phyloP scores from a whole-genome alignment of 257 asterid species.

The Mentha longifolia region DNA sequence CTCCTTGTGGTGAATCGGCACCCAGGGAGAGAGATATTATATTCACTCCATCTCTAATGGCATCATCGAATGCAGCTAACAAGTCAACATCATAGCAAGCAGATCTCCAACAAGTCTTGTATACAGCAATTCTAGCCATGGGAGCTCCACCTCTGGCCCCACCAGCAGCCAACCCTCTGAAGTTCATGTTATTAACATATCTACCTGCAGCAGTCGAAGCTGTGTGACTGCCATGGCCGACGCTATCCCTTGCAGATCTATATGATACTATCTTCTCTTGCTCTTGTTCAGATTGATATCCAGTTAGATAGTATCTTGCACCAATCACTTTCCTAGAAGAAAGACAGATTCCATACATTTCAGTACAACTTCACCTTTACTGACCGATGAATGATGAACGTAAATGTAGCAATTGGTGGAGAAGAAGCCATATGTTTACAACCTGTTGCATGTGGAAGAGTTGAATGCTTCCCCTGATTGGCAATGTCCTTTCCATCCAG shows the following conservation, averaged over 20 bases:
- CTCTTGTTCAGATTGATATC: conserved; percentile 79
- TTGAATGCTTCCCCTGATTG: conserved; percentile 90
- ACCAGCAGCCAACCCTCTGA: conserved; percentile 81
- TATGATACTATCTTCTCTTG: conserved; percentile 47
- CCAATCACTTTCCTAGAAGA: conserved; percentile 80
- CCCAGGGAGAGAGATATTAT: conserved; percentile 79
- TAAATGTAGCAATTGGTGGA: neutral
- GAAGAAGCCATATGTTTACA: conserved; percentile 23
- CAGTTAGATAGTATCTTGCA: conserved; percentile 86
- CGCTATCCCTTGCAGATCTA: conserved; percentile 79
- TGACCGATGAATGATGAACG: neutral
- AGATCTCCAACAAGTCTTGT: conserved; percentile 86
- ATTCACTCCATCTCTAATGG: conserved; percentile 86
- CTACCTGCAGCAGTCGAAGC: conserved; percentile 98
- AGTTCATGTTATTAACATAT: conserved; percentile 66
- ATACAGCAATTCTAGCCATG: conserved; percentile 85
- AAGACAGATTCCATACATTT: conserved; percentile 26
- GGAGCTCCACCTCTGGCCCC: conserved; percentile 97
- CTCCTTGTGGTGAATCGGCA: conserved; percentile 79
- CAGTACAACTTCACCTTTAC: neutral
- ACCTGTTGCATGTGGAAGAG: conserved; percentile 89
- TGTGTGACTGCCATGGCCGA: conserved; percentile 93
- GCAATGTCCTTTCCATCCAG: conserved; percentile 88
- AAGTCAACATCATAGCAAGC: conserved; percentile 90
- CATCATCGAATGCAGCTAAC: conserved; percentile 96